Evolutionary conservation across 163 green algal species (phyloP).

Genomic region (Prototheca stagnorum): DNA sequence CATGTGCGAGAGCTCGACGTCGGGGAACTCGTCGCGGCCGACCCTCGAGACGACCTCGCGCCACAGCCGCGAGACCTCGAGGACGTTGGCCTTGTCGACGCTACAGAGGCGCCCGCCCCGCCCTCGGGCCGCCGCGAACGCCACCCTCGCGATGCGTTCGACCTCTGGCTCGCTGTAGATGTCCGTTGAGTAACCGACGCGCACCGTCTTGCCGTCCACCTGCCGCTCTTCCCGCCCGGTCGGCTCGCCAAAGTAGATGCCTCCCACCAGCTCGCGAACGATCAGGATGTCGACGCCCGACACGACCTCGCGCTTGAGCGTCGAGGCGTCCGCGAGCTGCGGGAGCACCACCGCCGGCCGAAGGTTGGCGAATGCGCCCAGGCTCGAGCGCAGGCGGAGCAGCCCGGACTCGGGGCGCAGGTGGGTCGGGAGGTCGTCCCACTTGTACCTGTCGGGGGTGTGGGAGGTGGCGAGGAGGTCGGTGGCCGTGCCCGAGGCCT

Average conservation of each 20-base stretch:
- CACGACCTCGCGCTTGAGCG: constrained; percentile 85
- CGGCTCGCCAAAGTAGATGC: constrained; percentile 97
- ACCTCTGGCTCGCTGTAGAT: constrained; percentile 78
- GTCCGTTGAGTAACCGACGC: constrained; percentile 86
- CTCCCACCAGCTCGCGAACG: constrained; percentile 89
- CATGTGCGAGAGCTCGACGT: constrained; percentile 96
- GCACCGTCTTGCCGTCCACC: constrained; percentile 44
- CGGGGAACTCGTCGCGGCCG: constrained; percentile 65
- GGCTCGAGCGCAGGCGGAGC: constrained; percentile 65
- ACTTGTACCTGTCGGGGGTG: constrained; percentile 79
- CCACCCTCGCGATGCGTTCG: constrained; percentile 85
- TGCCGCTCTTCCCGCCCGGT: constrained; percentile 16
- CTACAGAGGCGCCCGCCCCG: constrained; percentile 58
- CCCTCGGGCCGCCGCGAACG: constrained; percentile 79
- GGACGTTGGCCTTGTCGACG: constrained; percentile 96
- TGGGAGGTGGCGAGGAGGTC: not conserved
- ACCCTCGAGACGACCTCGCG: constrained; percentile 72
- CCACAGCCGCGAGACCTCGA: constrained; percentile 63
- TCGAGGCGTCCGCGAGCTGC: constrained; percentile 83
- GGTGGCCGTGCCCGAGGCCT: too few species aligned
- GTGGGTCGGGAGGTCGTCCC: constrained; percentile 70
- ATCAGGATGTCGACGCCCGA: constrained; percentile 97
- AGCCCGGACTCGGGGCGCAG: constrained; percentile 81
- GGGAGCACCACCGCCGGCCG: constrained; percentile 78
- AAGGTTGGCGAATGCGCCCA: constrained; percentile 94